phyloP scores from a whole-genome alignment of 2,329 filamentous ascomycete species.

The Gaeumannomyces tritici region DNA sequence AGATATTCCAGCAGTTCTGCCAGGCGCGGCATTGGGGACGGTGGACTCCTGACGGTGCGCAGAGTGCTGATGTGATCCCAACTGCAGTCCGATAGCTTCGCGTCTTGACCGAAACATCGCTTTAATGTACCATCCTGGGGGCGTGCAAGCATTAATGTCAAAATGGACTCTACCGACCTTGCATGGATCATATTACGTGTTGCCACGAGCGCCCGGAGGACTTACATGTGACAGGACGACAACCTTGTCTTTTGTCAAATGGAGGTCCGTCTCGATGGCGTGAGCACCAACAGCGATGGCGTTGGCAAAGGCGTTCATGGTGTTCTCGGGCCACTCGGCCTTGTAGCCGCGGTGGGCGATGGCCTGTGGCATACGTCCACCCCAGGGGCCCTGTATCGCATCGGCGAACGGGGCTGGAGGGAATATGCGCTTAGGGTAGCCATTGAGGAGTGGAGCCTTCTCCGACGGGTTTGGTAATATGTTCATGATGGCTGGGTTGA shows the following conservation, averaged over 20 bases:
- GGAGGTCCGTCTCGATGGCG: constrained; percentile 82
- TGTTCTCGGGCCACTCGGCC: constrained; percentile 73
- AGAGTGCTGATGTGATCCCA: constrained; percentile 65
- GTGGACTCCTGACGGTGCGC: constrained; percentile 56
- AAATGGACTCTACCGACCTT: constrained; percentile 3
- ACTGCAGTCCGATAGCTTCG: constrained; percentile 64
- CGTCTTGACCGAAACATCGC: constrained; percentile 70
- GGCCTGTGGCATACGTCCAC: constrained; percentile 47
- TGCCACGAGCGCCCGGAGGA: background rate
- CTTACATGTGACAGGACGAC: constrained; percentile 76
- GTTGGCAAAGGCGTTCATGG: constrained; percentile 46
- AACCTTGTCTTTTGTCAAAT: constrained; percentile 71
- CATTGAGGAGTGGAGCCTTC: constrained; percentile 1
- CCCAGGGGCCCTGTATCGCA: constrained; percentile 1
- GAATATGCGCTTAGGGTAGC: background rate
- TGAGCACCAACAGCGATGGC: constrained; percentile 36
- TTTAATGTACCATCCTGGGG: constrained; percentile 62
- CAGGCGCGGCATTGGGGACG: constrained; percentile 57
- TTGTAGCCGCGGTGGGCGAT: constrained; percentile 78
- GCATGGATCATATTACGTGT: too few species aligned
- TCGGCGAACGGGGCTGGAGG: constrained; percentile 3
- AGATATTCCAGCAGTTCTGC: constrained; percentile 67
- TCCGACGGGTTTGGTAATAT: constrained; percentile 1
- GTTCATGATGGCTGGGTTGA: background rate
- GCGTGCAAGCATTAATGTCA: too few species aligned